These are phyloP conservation scores for Sporobolomyces pararoseus DNA, from an alignment of 768 basidiomycete genomes.

Conservation along the genomic window DNA sequence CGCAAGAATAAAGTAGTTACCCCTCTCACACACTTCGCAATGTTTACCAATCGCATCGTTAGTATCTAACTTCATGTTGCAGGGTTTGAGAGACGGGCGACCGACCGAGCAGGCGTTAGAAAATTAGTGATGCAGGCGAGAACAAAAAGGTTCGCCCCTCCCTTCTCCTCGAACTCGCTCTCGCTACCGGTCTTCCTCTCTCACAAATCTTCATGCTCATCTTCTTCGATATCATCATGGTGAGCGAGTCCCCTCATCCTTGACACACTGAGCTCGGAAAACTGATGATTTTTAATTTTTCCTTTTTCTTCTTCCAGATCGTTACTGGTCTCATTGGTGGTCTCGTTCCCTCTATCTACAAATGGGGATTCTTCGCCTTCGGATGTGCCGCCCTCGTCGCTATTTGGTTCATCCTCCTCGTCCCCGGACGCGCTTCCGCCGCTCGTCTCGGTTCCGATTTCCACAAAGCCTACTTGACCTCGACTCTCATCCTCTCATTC, in stretches of 20 bases:
- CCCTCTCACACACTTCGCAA: too few relatives aligned
- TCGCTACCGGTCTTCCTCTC: slow-evolving; percentile 56
- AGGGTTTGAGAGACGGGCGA: too few relatives aligned
- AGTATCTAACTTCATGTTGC: too few relatives aligned
- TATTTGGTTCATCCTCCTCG: slow-evolving; percentile 53
- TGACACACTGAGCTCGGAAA: too few relatives aligned
- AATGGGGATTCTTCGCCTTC: slow-evolving; percentile 54
- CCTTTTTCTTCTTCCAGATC: too few relatives aligned
- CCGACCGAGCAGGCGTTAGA: too few relatives aligned
- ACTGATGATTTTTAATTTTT: too few relatives aligned
- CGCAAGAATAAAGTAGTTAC: too few relatives aligned
- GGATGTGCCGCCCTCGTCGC: slow-evolving; percentile 56
- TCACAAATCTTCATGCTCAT: slow-evolving; percentile 55
- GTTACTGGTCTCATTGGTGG: slow-evolving; percentile 56
- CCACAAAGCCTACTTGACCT: slow-evolving; percentile 46
- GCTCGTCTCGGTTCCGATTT: slow-evolving; percentile 41
- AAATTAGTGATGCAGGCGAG: too few relatives aligned
- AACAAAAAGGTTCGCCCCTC: too few relatives aligned
- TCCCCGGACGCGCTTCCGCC: slow-evolving; percentile 46
- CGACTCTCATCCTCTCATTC: slow-evolving; percentile 56
- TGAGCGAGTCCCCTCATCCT: neutral
- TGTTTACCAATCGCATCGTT: too few relatives aligned
- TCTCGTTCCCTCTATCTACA: slow-evolving; percentile 51
- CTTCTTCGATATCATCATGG: slow-evolving; percentile 52
- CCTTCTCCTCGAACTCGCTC: slow-evolving; percentile 56